These are phyloP conservation scores for Linnemannia schmuckeri DNA, from an alignment of 192 early-diverging fungal genomes.

Conservation along the genomic window DNA sequence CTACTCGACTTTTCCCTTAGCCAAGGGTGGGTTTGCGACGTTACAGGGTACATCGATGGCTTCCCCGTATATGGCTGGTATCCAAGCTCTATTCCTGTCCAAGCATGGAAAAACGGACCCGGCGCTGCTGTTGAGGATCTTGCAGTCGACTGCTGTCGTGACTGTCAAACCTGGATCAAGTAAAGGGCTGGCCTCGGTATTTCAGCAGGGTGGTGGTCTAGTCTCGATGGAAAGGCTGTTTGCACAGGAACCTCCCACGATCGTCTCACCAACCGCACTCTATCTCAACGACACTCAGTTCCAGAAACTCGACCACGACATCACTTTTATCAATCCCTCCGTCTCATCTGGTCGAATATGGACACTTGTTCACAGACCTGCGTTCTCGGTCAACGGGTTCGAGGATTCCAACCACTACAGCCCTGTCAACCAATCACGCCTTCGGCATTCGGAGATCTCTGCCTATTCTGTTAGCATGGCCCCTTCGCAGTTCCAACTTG, in stretches of 20 bases:
- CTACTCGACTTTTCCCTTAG: conserved; percentile 69
- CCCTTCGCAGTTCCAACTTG: conserved; percentile 8
- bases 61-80: conserved; percentile 66
- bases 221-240: conserved; percentile 70
- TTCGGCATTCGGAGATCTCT: conserved; percentile 26
- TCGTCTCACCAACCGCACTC: conserved; percentile 66
- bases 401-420: conserved; percentile 18
- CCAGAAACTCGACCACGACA: conserved; percentile 33
- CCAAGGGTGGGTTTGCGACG: conserved; percentile 42
- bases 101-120: conserved; percentile 30
- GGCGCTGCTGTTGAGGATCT: conserved; percentile 10
- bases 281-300: conserved; percentile 65
- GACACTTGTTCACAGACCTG: conserved; percentile 30
- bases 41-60: conserved; percentile 77
- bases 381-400: conserved; percentile 44
- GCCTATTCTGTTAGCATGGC: conserved; percentile 2
- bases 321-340: conserved; percentile 34
- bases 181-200: conserved; percentile 59
- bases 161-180: conserved; percentile 25
- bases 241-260: conserved; percentile 62
- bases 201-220: conserved; percentile 77
- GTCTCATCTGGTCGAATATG: conserved; percentile 10
- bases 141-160: conserved; percentile 26
- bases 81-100: conserved; percentile 39
- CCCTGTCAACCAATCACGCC: conserved; percentile 31